phyloP scores from a whole-genome alignment of 2,329 filamentous ascomycete species.

The Trichoderma atrobrunneum region DNA sequence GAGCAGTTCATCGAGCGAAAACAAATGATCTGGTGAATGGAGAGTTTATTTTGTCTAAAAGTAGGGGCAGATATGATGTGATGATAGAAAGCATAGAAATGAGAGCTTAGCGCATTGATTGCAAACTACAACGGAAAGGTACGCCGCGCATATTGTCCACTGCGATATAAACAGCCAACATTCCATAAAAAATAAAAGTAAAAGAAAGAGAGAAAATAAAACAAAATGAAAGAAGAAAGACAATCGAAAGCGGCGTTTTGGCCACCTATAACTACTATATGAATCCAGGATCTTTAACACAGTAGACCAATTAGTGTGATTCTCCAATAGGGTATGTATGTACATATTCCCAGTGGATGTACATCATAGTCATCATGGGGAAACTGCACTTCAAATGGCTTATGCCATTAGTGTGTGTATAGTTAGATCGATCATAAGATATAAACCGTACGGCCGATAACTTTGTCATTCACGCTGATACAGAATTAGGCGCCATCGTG shows the following conservation, averaged over 20 bases:
- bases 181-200: no score
- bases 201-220: not conserved
- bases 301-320: no score
- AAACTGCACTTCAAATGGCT: no score
- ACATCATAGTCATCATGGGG: no score
- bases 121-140: no score
- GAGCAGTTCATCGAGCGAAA: slow-evolving; percentile 65
- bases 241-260: not conserved
- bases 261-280: not conserved
- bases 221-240: not conserved
- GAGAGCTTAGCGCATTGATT: not conserved
- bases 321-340: no score
- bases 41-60: slow-evolving; percentile 59
- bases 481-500: no score
- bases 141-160: not conserved
- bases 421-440: no score
- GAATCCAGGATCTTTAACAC: not conserved
- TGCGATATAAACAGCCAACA: not conserved
- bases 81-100: slow-evolving; percentile 29
- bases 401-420: no score
- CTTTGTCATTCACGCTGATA: no score
- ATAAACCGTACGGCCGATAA: no score
- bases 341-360: no score
- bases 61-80: slow-evolving; percentile 28
- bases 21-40: slow-evolving; percentile 86